A percentile compares a stretch with the other conserved stretches of the same genome.
Conservation (phyloP, 2,329 filamentous ascomycete species). For the Colletotrichum sp. region DNA sequence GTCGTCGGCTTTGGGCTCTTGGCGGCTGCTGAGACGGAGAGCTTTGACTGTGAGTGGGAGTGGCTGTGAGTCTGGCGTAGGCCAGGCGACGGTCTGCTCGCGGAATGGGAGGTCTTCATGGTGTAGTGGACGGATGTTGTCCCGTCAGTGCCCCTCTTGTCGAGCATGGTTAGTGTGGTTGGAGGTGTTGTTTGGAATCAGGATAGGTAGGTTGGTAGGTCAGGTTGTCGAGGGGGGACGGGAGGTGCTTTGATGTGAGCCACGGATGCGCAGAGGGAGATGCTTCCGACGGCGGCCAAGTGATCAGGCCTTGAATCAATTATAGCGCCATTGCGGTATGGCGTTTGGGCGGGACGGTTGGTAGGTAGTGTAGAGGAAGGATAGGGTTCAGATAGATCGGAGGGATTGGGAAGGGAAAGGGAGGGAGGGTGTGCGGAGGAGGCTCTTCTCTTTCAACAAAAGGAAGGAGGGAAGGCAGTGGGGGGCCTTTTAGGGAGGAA, state of each 20-base stretch:
- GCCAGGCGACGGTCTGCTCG: slow-evolving; percentile 36
- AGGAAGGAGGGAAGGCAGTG: slow-evolving; percentile 11
- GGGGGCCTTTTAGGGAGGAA: slow-evolving; percentile 18
- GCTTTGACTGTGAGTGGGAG: slow-evolving; percentile 44
- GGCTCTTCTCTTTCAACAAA: slow-evolving; percentile 9
- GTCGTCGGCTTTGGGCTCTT: slow-evolving; percentile 49
- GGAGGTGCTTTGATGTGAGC: not conserved
- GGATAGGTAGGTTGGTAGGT: not conserved
- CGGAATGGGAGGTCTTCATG: slow-evolving; percentile 47
- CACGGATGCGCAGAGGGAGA: slow-evolving; percentile 10
- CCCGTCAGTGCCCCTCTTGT: slow-evolving; percentile 37
- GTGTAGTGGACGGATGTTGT: slow-evolving; percentile 40
- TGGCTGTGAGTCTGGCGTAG: slow-evolving; percentile 37
- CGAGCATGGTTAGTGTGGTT: slow-evolving; percentile 31
- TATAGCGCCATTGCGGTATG: slow-evolving; percentile 16
- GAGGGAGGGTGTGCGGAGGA: slow-evolving; percentile 16
- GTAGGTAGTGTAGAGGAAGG: not conserved
- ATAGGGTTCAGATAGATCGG: slow-evolving; percentile 18
- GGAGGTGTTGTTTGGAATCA: not conserved
- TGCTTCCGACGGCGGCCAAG: slow-evolving; percentile 17
- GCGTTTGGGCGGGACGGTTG: not conserved
- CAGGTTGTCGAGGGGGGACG: not conserved
- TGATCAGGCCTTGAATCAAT: slow-evolving; percentile 12
- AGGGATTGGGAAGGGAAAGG: slow-evolving; percentile 4
- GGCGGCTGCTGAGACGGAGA: slow-evolving; percentile 27